Conservation (phyloP, 2,329 filamentous ascomycete genomes). For the Grosmannia clavigera region DNA sequence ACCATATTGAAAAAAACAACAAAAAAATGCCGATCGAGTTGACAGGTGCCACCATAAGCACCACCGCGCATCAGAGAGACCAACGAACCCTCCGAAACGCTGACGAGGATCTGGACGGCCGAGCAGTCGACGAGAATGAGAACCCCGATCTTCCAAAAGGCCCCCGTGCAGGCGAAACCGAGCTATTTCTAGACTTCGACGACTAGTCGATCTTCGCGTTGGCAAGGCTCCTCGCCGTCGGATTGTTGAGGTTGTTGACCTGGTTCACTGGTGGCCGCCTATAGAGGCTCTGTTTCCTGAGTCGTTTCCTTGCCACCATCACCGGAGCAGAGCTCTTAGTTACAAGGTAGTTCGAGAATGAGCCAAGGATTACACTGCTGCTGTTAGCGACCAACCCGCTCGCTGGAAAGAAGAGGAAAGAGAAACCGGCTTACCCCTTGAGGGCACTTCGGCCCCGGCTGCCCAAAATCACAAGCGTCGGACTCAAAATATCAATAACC, state of each 20-base stretch:
- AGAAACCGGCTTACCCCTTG: slow-evolving; percentile 60
- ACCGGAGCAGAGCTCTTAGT: slow-evolving; percentile 94
- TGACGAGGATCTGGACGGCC: background rate
- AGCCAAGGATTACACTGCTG: slow-evolving; percentile 75
- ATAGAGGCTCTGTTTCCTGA: slow-evolving; percentile 77
- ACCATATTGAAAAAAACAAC: background rate
- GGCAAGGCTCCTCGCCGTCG: slow-evolving; percentile 52
- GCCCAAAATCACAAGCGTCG: slow-evolving; percentile 85
- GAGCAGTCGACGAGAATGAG: background rate
- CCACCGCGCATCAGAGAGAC: background rate
- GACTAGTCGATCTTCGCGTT: slow-evolving; percentile 62
- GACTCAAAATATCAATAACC: slow-evolving; percentile 86
- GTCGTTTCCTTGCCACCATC: slow-evolving; percentile 89
- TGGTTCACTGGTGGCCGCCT: slow-evolving; percentile 58
- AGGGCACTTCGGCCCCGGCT: slow-evolving; percentile 83
- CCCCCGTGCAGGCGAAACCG: background rate
- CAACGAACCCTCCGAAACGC: background rate
- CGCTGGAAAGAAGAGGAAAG: background rate
- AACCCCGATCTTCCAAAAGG: background rate
- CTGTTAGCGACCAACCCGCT: background rate
- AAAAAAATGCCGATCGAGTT: background rate
- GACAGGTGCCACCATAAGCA: background rate
- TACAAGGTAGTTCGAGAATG: slow-evolving; percentile 94
- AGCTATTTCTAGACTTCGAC: background rate
- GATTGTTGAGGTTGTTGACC: slow-evolving; percentile 70